These are phyloP conservation scores for Podospora australis DNA, from an alignment of 495 filamentous ascomycete genomes.

Conservation along the genomic window DNA sequence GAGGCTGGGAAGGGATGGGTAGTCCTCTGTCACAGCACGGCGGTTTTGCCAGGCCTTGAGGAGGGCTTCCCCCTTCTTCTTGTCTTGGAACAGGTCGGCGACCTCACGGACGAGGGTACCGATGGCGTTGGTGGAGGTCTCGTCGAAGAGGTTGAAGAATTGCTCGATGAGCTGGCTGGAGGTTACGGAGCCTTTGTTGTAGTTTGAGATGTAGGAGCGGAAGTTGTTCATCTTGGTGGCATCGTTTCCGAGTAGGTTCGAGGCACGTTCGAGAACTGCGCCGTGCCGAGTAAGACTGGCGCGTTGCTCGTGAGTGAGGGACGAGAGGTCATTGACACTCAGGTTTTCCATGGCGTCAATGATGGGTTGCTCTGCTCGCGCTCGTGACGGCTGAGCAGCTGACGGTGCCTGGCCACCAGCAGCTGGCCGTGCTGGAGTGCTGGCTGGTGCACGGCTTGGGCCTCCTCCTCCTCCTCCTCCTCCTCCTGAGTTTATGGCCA, in stretches of 20 bases:
- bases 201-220: slow-evolving; percentile 69
- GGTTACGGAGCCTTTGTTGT: slow-evolving; percentile 56
- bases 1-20: slow-evolving; percentile 76
- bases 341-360: slow-evolving; percentile 34
- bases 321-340: slow-evolving; percentile 33
- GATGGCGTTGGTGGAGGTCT: slow-evolving; percentile 67
- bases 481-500: slow-evolving; percentile 54
- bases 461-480: too few species aligned
- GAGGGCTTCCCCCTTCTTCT: slow-evolving; percentile 61
- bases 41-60: slow-evolving; percentile 87
- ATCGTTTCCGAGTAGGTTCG: slow-evolving; percentile 70
- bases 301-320: slow-evolving; percentile 65
- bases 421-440: slow-evolving; percentile 3
- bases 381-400: slow-evolving; percentile 1
- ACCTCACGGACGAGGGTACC: slow-evolving; percentile 89
- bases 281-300: slow-evolving; percentile 68
- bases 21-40: slow-evolving; percentile 89
- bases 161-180: slow-evolving; percentile 72
- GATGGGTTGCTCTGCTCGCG: slow-evolving; percentile 16
- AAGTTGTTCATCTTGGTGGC: slow-evolving; percentile 65
- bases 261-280: slow-evolving; percentile 79
- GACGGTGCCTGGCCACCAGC: slow-evolving; percentile 27
- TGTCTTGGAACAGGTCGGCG: slow-evolving; percentile 86
- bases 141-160: slow-evolving; percentile 70
- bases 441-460: neutral